Percentiles rank a stretch among this genome's conserved stretches.
These are phyloP conservation scores for Clitopilus passeckerianus DNA, from an alignment of 768 basidiomycete species.

Conservation along the genomic window DNA sequence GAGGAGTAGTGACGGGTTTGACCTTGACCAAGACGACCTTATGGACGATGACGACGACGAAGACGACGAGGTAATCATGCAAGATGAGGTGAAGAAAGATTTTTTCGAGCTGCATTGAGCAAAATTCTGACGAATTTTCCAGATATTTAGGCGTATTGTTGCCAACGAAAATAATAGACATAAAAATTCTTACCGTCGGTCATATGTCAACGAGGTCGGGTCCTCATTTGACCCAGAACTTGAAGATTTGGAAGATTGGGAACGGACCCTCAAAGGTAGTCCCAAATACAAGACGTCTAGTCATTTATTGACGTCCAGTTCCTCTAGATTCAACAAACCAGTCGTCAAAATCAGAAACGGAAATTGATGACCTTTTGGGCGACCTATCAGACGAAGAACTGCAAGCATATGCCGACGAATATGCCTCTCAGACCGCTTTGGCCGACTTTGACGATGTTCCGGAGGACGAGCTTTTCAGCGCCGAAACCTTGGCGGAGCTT, in stretches of 20 bases:
- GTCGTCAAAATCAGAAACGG: constrained; percentile 2
- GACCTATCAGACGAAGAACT: constrained; percentile 56
- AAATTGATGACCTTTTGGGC: constrained; percentile 26
- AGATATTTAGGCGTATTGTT: constrained; percentile 70
- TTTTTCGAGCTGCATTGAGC: background rate
- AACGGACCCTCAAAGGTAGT: constrained; percentile 45
- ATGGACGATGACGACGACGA: constrained; percentile 46
- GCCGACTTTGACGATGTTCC: constrained; percentile 46
- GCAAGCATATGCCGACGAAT: constrained; percentile 55
- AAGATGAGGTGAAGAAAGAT: constrained; percentile 48
- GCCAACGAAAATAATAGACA: constrained; percentile 44
- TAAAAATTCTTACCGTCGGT: constrained; percentile 52
- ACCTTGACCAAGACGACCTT: constrained; percentile 18
- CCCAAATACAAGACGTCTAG: background rate
- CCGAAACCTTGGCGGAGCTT: constrained; percentile 4
- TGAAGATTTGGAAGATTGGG: constrained; percentile 62
- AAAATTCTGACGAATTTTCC: constrained; percentile 1
- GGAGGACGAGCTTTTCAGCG: constrained; percentile 31
- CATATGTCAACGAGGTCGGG: constrained; percentile 65
- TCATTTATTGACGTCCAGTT: too few relatives aligned
- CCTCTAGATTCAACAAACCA: background rate
- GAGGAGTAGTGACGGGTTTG: constrained; percentile 43
- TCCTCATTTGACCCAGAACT: constrained; percentile 74
- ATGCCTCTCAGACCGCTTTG: constrained; percentile 28
- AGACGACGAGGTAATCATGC: constrained; percentile 53